Evolutionary conservation across 805 yeast species (phyloP).

Genomic region (Hagleromyces aurorensis): DNA sequence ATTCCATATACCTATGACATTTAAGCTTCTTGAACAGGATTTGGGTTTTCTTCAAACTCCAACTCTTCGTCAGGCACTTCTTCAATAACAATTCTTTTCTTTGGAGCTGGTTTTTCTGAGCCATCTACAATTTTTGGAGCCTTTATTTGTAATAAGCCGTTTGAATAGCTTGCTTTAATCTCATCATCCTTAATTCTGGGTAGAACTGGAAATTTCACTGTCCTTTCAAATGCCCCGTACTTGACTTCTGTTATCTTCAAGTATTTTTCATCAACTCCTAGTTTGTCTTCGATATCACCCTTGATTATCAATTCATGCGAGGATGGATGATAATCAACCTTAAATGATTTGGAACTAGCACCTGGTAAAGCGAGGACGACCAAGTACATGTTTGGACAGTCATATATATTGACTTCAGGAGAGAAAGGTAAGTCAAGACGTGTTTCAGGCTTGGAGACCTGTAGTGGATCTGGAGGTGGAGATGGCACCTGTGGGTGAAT

Average conservation of each 20-base stretch:
- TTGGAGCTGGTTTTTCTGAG: constrained; percentile 32
- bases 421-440: constrained; percentile 42
- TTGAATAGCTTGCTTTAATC: constrained; percentile 45
- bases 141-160: constrained; percentile 46
- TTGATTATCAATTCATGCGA: constrained; percentile 45
- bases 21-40: constrained; percentile 41
- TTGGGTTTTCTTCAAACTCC: constrained; percentile 41
- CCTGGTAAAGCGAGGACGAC: constrained; percentile 53
- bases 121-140: constrained; percentile 39
- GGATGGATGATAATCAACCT: constrained; percentile 52
- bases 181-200: constrained; percentile 46
- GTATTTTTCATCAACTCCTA: constrained; percentile 33
- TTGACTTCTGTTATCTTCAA: constrained; percentile 46
- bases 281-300: constrained; percentile 39
- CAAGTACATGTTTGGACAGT: constrained; percentile 37
- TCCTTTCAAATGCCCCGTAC: constrained; percentile 51
- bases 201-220: constrained; percentile 45
- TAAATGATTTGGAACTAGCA: constrained; percentile 43
- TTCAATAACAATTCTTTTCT: constrained; percentile 39
- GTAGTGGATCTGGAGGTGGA: constrained; percentile 35
- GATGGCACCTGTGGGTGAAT: constrained; percentile 26
- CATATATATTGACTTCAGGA: constrained; percentile 54
- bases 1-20: too few relatives aligned
- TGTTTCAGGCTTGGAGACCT: constrained; percentile 39
- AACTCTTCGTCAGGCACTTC: constrained; percentile 44